Evolutionary conservation across 208 protist genomes (phyloP).

Genomic region (Leishmania martiniquensis): DNA sequence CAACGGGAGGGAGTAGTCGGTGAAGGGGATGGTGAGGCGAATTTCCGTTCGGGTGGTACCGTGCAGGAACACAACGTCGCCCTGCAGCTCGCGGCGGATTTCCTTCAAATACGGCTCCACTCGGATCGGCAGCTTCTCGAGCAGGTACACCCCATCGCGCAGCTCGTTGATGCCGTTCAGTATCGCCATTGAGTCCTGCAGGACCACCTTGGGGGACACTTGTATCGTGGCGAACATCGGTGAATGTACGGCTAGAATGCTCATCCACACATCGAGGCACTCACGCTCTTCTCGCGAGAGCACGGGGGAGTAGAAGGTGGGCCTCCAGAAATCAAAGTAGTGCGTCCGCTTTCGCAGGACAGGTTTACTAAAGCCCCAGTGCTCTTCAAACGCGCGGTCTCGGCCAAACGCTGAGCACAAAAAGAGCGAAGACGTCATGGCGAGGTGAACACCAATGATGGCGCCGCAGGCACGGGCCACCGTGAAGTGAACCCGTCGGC

Average conservation of each 20-base stretch:
- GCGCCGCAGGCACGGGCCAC: constrained; percentile 29
- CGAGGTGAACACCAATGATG: constrained; percentile 39
- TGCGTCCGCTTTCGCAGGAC: constrained; percentile 33
- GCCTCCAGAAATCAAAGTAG: constrained; percentile 50
- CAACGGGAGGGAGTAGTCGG: constrained; percentile 16
- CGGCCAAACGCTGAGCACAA: constrained; percentile 33
- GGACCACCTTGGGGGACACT: constrained; percentile 39
- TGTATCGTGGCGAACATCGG: constrained; percentile 29
- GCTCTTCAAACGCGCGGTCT: constrained; percentile 56
- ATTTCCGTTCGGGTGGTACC: constrained; percentile 48
- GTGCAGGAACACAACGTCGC: constrained; percentile 61
- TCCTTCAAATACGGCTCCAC: constrained; percentile 47
- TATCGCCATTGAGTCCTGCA: constrained; percentile 66
- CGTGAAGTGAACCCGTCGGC: neutral
- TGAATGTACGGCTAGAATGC: constrained; percentile 34
- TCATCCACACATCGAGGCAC: constrained; percentile 65
- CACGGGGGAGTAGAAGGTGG: constrained; percentile 36
- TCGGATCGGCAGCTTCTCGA: constrained; percentile 40
- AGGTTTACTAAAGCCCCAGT: constrained; percentile 71
- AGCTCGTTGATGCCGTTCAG: constrained; percentile 57
- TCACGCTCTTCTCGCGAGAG: constrained; percentile 49
- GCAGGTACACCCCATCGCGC: constrained; percentile 42
- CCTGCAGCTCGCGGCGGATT: constrained; percentile 57
- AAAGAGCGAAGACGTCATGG: constrained; percentile 33
- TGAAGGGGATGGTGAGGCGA: constrained; percentile 47